A percentile compares a stretch with the other conserved stretches of the same genome.
phyloP scores from a whole-genome alignment of 176 grass and related monocot species.

The Alopecurus myosuroides region DNA sequence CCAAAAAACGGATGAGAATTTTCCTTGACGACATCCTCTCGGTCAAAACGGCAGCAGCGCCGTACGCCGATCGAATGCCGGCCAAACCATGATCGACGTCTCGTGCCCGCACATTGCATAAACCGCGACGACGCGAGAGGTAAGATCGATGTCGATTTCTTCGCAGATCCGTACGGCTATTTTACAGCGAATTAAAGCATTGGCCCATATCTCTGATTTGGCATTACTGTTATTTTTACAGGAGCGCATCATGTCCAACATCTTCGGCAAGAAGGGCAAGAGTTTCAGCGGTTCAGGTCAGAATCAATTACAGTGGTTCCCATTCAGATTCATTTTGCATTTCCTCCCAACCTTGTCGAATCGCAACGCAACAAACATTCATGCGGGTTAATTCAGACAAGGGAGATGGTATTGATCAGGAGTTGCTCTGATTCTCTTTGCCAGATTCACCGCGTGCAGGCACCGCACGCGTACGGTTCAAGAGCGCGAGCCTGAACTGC shows the following conservation, averaged over 20 bases:
- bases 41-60: slow-evolving; percentile 1
- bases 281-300: slow-evolving; percentile 25
- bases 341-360: no score
- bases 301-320: background rate
- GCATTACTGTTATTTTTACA: background rate
- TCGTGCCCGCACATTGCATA: slow-evolving; percentile 36
- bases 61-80: background rate
- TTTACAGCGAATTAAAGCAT: background rate
- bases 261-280: slow-evolving; percentile 64
- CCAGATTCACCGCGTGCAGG: slow-evolving; percentile 45
- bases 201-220: background rate
- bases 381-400: background rate
- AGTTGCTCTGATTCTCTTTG: background rate
- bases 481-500: slow-evolving; percentile 33
- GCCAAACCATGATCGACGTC: background rate
- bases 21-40: slow-evolving; percentile 5
- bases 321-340: background rate
- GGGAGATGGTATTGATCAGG: background rate
- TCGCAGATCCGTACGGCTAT: background rate
- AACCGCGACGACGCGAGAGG: slow-evolving; percentile 19
- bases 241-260: slow-evolving; percentile 54
- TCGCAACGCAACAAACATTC: background rate
- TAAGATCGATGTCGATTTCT: background rate
- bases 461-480: slow-evolving; percentile 28
- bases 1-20: background rate